Percentiles rank a stretch among this genome's conserved stretches.
Evolutionary conservation across 192 early-diverging fungal genomes (phyloP).

Genomic region (Chytriomyces hyalinus): DNA sequence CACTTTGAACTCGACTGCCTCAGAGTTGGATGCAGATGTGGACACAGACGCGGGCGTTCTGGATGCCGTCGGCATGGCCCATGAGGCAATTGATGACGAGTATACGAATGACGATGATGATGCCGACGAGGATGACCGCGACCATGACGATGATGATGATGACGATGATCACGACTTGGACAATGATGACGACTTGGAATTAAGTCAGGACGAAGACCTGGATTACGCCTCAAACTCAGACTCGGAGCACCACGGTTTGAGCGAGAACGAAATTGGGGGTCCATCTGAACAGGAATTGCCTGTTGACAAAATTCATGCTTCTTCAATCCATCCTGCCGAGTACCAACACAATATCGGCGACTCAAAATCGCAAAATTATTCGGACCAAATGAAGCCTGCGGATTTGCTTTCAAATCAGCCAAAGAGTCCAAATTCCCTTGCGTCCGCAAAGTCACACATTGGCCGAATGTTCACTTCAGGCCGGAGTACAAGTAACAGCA

Average conservation of each 20-base stretch:
- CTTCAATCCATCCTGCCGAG: conserved; percentile 9
- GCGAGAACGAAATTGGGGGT: no score
- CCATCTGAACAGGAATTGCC: no score
- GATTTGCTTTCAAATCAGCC: no score
- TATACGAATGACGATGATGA: conserved; percentile 13
- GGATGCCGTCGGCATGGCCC: not conserved
- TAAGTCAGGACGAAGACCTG: no score
- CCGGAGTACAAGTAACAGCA: no score
- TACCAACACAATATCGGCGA: not conserved
- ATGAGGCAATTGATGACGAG: not conserved
- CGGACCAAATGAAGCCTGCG: not conserved
- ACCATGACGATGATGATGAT: conserved; percentile 25
- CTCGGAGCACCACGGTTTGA: no score
- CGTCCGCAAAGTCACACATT: no score
- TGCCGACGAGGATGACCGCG: not conserved
- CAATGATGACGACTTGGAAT: not conserved
- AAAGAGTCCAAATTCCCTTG: no score
- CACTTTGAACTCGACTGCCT: no score
- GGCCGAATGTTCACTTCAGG: no score
- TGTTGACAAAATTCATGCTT: not conserved
- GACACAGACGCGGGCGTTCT: not conserved
- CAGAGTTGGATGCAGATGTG: not conserved
- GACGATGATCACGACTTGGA: conserved; percentile 16
- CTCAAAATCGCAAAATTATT: not conserved
- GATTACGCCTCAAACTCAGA: no score